Conservation (phyloP, 768 basidiomycete species). For the Galerina sulciceps region DNA sequence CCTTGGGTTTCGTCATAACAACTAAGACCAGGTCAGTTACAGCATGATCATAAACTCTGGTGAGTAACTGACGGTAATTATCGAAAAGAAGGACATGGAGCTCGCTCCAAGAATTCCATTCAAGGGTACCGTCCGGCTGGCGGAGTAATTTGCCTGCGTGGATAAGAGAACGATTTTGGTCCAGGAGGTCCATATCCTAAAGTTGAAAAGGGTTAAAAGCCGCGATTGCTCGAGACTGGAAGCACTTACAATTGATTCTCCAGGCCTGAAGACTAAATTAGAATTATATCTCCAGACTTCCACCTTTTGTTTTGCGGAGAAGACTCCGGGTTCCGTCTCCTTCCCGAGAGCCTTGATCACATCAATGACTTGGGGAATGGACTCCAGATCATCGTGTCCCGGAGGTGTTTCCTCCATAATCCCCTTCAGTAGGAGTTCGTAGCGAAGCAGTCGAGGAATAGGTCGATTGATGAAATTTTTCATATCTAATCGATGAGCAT, state of each 20-base stretch:
- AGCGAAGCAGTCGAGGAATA: constrained; percentile 87
- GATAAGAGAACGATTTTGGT: constrained; percentile 82
- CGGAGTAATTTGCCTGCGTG: constrained; percentile 83
- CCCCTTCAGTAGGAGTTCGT: constrained; percentile 81
- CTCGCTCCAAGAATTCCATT: constrained; percentile 91
- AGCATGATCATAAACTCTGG: neutral
- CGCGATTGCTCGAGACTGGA: neutral
- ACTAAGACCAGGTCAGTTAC: constrained; percentile 51
- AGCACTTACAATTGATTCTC: constrained; percentile 62
- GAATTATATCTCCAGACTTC: constrained; percentile 87
- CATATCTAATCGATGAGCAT: constrained; percentile 86
- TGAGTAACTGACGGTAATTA: constrained; percentile 75
- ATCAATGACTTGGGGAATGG: constrained; percentile 86
- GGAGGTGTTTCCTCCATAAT: constrained; percentile 77
- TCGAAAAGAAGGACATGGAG: constrained; percentile 92
- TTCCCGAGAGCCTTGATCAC: constrained; percentile 87
- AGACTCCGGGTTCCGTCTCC: constrained; percentile 86
- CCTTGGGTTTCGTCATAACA: constrained; percentile 86
- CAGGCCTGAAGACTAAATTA: constrained; percentile 78
- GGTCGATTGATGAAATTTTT: constrained; percentile 93
- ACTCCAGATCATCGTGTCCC: constrained; percentile 79
- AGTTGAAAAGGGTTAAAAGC: neutral
- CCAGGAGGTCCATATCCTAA: constrained; percentile 87
- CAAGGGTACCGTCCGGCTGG: constrained; percentile 87
- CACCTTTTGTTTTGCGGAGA: constrained; percentile 85